A percentile compares a stretch with the other conserved stretches of the same genome.
phyloP scores from a whole-genome alignment of 805 yeast genomes.

The Starmerella lactis-condensi region DNA sequence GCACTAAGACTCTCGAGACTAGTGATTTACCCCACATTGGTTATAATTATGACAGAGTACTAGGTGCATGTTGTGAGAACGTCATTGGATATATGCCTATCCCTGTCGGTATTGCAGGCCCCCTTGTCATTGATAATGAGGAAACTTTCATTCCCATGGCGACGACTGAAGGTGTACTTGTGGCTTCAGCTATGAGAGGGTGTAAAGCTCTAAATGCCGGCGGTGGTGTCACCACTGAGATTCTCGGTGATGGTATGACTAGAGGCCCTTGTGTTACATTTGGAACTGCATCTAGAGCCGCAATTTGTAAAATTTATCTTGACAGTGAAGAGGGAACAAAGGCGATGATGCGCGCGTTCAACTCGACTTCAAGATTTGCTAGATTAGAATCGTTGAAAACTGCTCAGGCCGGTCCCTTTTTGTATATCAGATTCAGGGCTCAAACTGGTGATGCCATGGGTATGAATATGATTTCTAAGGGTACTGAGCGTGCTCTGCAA shows the following conservation, averaged over 20 bases:
- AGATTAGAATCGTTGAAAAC: conserved; percentile 79
- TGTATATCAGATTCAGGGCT: conserved; percentile 87
- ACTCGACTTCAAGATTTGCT: conserved; percentile 94
- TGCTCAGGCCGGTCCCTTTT: conserved; percentile 79
- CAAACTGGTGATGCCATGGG: conserved; percentile 99
- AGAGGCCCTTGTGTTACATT: conserved; percentile 96
- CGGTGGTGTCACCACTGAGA: conserved; percentile 83
- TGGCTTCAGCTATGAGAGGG: conserved; percentile 97
- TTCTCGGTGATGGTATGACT: conserved; percentile 95
- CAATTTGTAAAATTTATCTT: conserved; percentile 86
- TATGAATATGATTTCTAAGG: conserved; percentile 98
- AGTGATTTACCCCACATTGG: conserved; percentile 56
- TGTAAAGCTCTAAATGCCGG: conserved; percentile 96
- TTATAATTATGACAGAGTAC: conserved; percentile 87
- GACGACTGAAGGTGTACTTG: conserved; percentile 96
- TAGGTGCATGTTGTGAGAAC: conserved; percentile 98
- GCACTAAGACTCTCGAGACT: conserved; percentile 60
- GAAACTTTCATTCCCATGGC: conserved; percentile 95
- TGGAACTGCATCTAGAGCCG: conserved; percentile 67
- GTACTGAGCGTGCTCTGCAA: conserved; percentile 74
- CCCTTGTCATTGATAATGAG: conserved; percentile 73
- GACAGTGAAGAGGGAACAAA: conserved; percentile 89
- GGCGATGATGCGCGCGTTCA: conserved; percentile 68
- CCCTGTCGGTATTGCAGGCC: conserved; percentile 97
- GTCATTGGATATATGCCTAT: conserved; percentile 92